Conservation (phyloP, 1,284 basidiomycete species). For the Rhodotorula sp. region DNA sequence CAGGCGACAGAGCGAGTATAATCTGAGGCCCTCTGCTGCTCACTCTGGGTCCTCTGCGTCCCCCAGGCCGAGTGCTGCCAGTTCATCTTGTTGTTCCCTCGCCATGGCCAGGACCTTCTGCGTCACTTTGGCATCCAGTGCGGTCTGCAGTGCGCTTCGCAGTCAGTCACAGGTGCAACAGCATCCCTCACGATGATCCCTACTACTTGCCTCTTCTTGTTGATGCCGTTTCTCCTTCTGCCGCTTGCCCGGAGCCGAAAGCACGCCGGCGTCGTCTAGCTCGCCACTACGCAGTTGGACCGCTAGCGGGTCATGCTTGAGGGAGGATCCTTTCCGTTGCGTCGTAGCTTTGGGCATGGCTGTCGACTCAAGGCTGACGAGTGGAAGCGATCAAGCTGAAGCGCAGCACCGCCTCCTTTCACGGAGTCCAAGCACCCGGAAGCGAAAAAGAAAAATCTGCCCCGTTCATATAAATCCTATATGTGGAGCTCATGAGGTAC, state of each 20-base stretch:
- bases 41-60: conserved; percentile 24
- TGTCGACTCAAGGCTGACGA: neutral
- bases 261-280: conserved; percentile 35
- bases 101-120: conserved; percentile 89
- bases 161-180: neutral
- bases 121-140: conserved; percentile 81
- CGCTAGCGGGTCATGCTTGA: conserved; percentile 42
- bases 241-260: conserved; percentile 41
- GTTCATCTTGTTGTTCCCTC: conserved; percentile 86
- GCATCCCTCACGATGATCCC: accelerated
- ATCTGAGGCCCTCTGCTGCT: neutral
- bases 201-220: conserved; percentile 34
- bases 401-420: conserved; percentile 4
- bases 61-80: conserved; percentile 47
- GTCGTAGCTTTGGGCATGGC: conserved; percentile 30
- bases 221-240: conserved; percentile 37
- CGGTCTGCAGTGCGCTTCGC: conserved; percentile 55
- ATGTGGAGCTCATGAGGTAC: no score
- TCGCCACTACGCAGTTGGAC: conserved; percentile 36
- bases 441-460: no score
- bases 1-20: neutral
- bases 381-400: neutral
- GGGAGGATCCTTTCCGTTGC: neutral
- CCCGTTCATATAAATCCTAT: no score
- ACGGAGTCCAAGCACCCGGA: neutral